Conservation (phyloP, 148 eudicot species). For the Linanthus parryae region DNA sequence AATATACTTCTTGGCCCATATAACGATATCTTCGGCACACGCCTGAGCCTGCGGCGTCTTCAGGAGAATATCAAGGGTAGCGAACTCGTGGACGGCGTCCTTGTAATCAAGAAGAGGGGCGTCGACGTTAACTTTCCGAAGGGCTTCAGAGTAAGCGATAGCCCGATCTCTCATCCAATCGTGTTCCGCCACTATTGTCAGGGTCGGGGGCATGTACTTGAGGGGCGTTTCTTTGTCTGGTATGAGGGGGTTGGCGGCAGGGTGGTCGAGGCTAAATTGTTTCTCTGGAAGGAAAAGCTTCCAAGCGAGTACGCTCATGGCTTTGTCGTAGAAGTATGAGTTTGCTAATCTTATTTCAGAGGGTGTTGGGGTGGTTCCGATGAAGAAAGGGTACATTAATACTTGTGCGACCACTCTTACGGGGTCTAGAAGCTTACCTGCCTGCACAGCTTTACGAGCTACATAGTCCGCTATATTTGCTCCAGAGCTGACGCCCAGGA, state of each 20-base stretch:
- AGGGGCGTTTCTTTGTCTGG: conserved; percentile 53
- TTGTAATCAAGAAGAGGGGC: conserved; percentile 81
- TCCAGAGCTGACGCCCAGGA: conserved; percentile 80
- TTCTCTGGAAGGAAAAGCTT: conserved; percentile 66
- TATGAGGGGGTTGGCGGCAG: conserved; percentile 71
- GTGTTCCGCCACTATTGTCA: conserved; percentile 70
- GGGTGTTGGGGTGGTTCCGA: conserved; percentile 72
- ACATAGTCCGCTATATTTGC: conserved; percentile 75
- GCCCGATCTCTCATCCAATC: conserved; percentile 92
- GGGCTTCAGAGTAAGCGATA: conserved; percentile 72
- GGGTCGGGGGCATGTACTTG: conserved; percentile 75
- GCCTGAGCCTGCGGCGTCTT: conserved; percentile 83
- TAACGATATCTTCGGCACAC: conserved; percentile 75
- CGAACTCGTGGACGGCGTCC: conserved; percentile 83
- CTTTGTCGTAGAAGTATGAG: conserved; percentile 72
- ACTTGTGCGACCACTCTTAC: conserved; percentile 83
- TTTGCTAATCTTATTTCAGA: conserved; percentile 76
- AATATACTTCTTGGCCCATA: conserved; percentile 80
- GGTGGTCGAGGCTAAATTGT: conserved; percentile 72
- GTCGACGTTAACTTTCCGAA: conserved; percentile 61
- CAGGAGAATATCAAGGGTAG: conserved; percentile 73
- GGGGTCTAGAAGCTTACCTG: conserved; percentile 60
- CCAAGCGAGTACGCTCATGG: conserved; percentile 77
- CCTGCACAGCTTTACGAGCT: conserved; percentile 60
- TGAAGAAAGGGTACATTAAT: conserved; percentile 76